Base-by-base conservation (phyloP, 148 eudicot species). In the Fagopyrum esculentum region DNA sequence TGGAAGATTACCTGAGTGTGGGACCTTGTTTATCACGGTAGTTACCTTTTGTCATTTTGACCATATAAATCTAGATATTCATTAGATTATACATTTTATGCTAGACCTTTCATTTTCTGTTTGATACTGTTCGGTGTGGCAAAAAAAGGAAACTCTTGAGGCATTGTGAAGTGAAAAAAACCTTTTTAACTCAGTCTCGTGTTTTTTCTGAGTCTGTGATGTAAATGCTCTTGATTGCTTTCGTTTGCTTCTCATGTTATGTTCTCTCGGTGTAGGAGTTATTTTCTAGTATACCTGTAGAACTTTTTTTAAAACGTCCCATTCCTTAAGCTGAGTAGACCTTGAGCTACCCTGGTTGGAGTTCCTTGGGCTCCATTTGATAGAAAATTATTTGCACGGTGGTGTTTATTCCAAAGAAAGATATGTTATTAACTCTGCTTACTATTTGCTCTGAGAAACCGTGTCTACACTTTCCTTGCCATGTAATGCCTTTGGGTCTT, bases 401-500 rank as follows among this genome's bases (percentile, higher is more conserved):
- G 52, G 52, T 49, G 52, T 49, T 49, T 49, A 49, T 49, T 8
- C 52, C 12, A 12, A 49, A 5, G 52, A 49, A 49, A 3, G 9
- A 9, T 49, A 49, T 49, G 12, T 49, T 49, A 49, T 49, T 12
- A 49, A 49, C 52, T 49, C 52, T 49, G 52, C 52, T 49, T 49
- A 8, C 52, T 49, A 49, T 49, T 49, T 8, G 52, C 52, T 49
- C 9, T 12, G 12, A 49, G 11, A 49, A 7, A 7, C 52, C 6
- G 11, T 49, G 12, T 49, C 9, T 8, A 12, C 52, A 8, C 0
- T 48, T 48, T 9, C 50, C 10, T 56, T 17, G 4, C 17, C 6
- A 63, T 40, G 71, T 66, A 40, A 40, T 12, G 5, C 63, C 30
- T 66, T 66, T 66, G 71, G 1, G 26, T 71, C 43, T 81, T 61